Conservation (phyloP, 1,139 yeast species). For the Diutina ranongensis region DNA sequence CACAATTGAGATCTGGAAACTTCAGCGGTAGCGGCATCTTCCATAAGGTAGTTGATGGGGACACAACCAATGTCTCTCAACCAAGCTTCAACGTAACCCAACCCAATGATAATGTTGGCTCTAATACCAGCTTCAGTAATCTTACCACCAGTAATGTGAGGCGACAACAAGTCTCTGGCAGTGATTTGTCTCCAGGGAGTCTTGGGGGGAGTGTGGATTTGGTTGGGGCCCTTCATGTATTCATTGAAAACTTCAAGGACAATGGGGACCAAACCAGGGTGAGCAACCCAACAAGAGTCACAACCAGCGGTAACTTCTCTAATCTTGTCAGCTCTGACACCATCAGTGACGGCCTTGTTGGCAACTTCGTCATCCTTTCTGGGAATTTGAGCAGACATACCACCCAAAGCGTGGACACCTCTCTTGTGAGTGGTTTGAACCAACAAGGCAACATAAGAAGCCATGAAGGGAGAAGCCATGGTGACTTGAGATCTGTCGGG, state of each 20-base stretch:
- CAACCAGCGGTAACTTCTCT: slow-evolving; percentile 70
- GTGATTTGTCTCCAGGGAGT: slow-evolving; percentile 38
- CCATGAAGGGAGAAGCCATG: slow-evolving; percentile 69
- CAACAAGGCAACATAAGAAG: slow-evolving; percentile 53
- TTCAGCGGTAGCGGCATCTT: slow-evolving; percentile 83
- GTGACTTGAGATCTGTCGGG: slow-evolving; percentile 70
- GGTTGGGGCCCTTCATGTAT: slow-evolving; percentile 79
- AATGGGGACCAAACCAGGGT: slow-evolving; percentile 65
- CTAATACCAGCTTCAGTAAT: slow-evolving; percentile 65
- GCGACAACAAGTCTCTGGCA: slow-evolving; percentile 60
- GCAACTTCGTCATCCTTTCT: slow-evolving; percentile 57
- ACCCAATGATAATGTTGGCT: slow-evolving; percentile 59
- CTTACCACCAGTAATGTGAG: slow-evolving; percentile 54
- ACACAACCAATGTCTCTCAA: slow-evolving; percentile 71
- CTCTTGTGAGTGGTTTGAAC: slow-evolving; percentile 65
- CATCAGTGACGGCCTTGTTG: slow-evolving; percentile 57
- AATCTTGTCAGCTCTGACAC: slow-evolving; percentile 60
- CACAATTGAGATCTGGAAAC: slow-evolving; percentile 73
- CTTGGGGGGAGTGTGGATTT: slow-evolving; percentile 51
- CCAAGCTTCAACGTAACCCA: slow-evolving; percentile 78
- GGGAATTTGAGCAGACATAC: slow-evolving; percentile 81
- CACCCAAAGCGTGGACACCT: slow-evolving; percentile 70
- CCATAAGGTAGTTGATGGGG: slow-evolving; percentile 76
- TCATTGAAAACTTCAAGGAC: slow-evolving; percentile 70
- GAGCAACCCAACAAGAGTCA: slow-evolving; percentile 80